A percentile compares a stretch with the other conserved stretches of the same genome.
phyloP scores from a whole-genome alignment of 139 green algal genomes.

The Closterium sp. region DNA sequence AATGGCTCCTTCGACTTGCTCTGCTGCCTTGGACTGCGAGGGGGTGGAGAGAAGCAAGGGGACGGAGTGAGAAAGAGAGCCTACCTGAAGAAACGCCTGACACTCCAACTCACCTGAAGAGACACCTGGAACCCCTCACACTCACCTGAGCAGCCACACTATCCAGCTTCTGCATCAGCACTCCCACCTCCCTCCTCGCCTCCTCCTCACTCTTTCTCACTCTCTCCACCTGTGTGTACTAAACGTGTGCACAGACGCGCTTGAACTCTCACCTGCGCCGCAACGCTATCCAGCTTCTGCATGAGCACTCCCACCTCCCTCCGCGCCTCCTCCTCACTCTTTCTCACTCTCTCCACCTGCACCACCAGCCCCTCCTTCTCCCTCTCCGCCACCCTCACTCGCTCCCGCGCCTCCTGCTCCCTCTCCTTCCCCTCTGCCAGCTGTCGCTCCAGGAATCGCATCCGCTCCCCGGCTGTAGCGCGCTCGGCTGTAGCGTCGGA shows the following conservation, averaged over 20 bases:
- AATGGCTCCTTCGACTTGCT: background rate
- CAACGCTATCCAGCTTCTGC: background rate
- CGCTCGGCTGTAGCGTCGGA: background rate
- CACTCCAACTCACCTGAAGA: too few species aligned
- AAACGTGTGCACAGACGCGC: too few species aligned
- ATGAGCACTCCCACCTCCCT: background rate
- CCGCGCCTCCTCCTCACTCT: background rate
- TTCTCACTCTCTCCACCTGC: background rate
- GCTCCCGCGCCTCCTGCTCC: background rate
- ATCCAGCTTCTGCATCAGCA: too few species aligned
- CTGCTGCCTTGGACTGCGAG: background rate
- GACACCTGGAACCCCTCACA: too few species aligned
- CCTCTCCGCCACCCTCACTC: background rate
- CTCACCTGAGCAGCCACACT: background rate
- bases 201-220: background rate
- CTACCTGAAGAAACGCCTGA: too few species aligned
- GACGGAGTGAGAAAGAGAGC: too few species aligned
- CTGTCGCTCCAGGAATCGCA: background rate
- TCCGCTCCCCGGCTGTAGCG: background rate
- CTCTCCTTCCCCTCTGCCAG: background rate
- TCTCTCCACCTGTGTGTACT: too few species aligned
- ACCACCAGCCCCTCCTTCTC: background rate
- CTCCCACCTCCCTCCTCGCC: too few species aligned
- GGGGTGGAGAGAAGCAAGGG: background rate
- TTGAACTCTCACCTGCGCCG: too few species aligned